phyloP scores from a whole-genome alignment of 2,329 filamentous ascomycete species.

The Epichloe baconii region DNA sequence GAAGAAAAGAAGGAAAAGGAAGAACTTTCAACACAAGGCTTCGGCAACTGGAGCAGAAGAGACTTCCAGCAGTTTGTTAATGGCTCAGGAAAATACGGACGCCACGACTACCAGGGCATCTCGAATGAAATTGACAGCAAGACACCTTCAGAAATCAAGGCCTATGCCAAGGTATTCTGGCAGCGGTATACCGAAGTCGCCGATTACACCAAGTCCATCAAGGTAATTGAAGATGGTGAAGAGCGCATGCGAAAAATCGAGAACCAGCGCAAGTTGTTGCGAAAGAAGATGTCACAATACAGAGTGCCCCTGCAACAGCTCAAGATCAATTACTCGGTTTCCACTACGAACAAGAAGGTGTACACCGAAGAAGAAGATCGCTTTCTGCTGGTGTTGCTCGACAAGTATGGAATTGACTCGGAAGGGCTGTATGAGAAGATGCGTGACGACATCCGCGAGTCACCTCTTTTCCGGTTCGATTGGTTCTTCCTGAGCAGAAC shows the following conservation, averaged over 20 bases:
- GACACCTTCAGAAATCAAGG: conserved; percentile 68
- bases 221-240: conserved; percentile 84
- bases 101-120: conserved; percentile 73
- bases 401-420: conserved; percentile 82
- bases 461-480: conserved; percentile 90
- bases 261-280: conserved; percentile 83
- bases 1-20: conserved; percentile 83
- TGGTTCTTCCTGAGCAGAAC: conserved; percentile 98
- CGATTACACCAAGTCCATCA: conserved; percentile 80
- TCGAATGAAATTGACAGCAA: conserved; percentile 87
- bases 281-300: conserved; percentile 92
- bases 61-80: conserved; percentile 99
- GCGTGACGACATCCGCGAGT: conserved; percentile 92
- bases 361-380: conserved; percentile 98
- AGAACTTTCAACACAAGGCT: conserved; percentile 68
- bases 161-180: conserved; percentile 94
- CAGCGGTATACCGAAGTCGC: conserved; percentile 81
- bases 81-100: conserved; percentile 83
- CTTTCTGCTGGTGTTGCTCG: conserved; percentile 84
- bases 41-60: conserved; percentile 88
- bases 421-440: conserved; percentile 87
- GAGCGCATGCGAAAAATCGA: conserved; percentile 79
- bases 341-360: conserved; percentile 98
- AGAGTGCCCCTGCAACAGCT: conserved; percentile 95
- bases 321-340: conserved; percentile 97